Evolutionary conservation across 208 protist genomes (phyloP).

Genomic region (Trypanosoma congolense): DNA sequence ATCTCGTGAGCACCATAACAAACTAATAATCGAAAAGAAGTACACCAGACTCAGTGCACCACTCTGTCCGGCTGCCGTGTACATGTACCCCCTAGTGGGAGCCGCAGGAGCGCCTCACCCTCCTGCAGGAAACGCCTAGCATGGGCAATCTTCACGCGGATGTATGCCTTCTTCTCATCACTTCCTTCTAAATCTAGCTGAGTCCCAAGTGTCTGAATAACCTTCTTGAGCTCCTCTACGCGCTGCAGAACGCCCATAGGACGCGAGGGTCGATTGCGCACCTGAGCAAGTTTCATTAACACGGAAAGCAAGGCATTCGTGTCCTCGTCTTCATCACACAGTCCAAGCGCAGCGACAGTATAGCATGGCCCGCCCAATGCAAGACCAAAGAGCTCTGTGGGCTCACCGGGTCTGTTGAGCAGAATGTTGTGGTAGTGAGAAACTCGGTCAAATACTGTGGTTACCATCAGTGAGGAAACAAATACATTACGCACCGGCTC

Average conservation of each 20-base stretch:
- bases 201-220: slow-evolving; percentile 43
- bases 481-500: slow-evolving; percentile 46
- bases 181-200: slow-evolving; percentile 31
- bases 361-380: slow-evolving; percentile 46
- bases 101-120: slow-evolving; percentile 32
- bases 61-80: slow-evolving; percentile 24
- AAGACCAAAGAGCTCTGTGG: slow-evolving; percentile 56
- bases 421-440: slow-evolving; percentile 61
- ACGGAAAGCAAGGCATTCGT: slow-evolving; percentile 43
- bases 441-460: slow-evolving; percentile 68
- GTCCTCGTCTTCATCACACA: slow-evolving; percentile 69
- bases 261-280: slow-evolving; percentile 43
- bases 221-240: slow-evolving; percentile 51
- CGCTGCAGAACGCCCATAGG: slow-evolving; percentile 47
- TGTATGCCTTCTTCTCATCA: slow-evolving; percentile 44
- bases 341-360: slow-evolving; percentile 53
- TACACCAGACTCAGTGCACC: background rate
- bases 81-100: slow-evolving; percentile 21
- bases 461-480: slow-evolving; percentile 61
- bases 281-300: slow-evolving; percentile 37
- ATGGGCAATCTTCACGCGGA: slow-evolving; percentile 35
- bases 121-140: slow-evolving; percentile 42
- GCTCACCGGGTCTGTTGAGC: slow-evolving; percentile 34
- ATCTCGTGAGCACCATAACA: no score
- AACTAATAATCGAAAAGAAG: background rate